These are phyloP conservation scores for Botrytis fragariae DNA, from an alignment of 2,329 filamentous ascomycete species.

Conservation along the genomic window DNA sequence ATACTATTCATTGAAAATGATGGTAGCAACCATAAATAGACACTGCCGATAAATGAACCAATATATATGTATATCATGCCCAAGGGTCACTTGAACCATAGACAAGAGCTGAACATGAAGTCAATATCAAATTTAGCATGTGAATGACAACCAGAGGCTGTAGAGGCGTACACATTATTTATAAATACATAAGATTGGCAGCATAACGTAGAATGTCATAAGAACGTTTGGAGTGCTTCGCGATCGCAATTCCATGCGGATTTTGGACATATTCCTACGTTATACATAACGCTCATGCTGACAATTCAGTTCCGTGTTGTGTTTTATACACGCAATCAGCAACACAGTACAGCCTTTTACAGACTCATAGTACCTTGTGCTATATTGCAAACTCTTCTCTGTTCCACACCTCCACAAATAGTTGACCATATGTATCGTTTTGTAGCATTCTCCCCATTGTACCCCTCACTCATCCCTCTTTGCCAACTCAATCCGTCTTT, in stretches of 20 bases:
- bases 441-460: not conserved
- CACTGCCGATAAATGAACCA: not conserved
- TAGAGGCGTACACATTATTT: not conserved
- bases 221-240: not conserved
- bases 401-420: not conserved
- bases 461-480: constrained; percentile 31
- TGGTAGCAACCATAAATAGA: not conserved
- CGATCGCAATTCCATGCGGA: not conserved
- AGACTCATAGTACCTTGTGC: not conserved
- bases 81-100: not conserved
- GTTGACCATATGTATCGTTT: not conserved
- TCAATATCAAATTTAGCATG: not conserved
- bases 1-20: not conserved
- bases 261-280: constrained; percentile 6
- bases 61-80: not conserved
- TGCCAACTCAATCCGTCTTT: constrained; percentile 46
- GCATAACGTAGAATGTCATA: not conserved
- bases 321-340: constrained; percentile 11
- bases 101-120: not conserved
- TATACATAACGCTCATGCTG: not conserved
- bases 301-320: constrained; percentile 1
- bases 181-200: not conserved
- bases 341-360: not conserved
- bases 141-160: not conserved
- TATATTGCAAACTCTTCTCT: constrained; percentile 1